phyloP scores from a whole-genome alignment of 129 eudicot species.

The Flaveria sonorensis region DNA sequence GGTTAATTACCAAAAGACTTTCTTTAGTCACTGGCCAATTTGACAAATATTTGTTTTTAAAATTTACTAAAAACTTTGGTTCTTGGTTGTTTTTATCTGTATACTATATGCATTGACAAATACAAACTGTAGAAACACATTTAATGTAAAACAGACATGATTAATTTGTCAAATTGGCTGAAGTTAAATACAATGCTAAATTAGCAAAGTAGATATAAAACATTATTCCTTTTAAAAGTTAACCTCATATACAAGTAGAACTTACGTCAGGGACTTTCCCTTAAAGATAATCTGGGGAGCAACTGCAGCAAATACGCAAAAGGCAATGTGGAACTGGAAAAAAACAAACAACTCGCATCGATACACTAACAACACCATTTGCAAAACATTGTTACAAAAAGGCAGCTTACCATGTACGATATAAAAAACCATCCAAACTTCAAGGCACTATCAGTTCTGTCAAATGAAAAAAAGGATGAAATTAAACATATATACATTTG shows the following conservation, averaged over 20 bases:
- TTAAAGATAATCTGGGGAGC: constrained; percentile 92
- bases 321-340: constrained; percentile 78
- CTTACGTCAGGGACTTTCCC: constrained; percentile 90
- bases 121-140: not conserved
- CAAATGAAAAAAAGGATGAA: not conserved
- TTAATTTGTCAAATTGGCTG: not conserved
- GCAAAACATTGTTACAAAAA: not conserved
- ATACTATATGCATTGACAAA: not conserved
- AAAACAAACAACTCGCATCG: not conserved
- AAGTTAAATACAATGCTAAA: not conserved
- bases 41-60: not conserved
- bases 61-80: not conserved
- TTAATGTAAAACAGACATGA: not conserved
- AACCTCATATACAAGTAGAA: not conserved
- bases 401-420: constrained; percentile 63
- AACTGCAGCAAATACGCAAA: constrained; percentile 79
- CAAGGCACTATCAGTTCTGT: constrained; percentile 94
- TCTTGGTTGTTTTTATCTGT: not conserved
- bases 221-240: not conserved
- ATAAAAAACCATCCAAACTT: constrained; percentile 95
- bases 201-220: not conserved
- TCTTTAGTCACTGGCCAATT: not conserved
- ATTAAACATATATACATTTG: not conserved
- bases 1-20: not conserved
- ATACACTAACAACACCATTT: not conserved